phyloP scores from a whole-genome alignment of 192 early-diverging fungal species.

The Diversispora epigaea region DNA sequence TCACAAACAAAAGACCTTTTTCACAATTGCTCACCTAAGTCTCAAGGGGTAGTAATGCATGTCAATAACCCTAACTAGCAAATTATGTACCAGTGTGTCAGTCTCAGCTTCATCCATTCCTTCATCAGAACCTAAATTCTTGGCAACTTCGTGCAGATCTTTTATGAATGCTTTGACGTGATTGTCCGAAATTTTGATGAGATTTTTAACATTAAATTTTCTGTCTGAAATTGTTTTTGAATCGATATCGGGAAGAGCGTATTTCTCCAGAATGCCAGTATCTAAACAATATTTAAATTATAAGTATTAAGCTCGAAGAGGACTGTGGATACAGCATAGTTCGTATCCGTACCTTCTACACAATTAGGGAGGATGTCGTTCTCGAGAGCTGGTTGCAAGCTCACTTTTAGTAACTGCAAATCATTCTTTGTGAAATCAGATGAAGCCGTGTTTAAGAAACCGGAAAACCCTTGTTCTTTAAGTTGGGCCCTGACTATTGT shows the following conservation, averaged over 20 bases:
- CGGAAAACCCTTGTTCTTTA: not conserved
- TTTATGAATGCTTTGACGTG: not conserved
- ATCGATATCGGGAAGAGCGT: not conserved
- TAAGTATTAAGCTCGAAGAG: constrained; percentile 7
- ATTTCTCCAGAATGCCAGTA: not conserved
- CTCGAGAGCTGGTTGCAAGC: not conserved
- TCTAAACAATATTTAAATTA: constrained; percentile 8
- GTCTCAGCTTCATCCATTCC: not conserved
- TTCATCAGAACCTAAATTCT: not conserved
- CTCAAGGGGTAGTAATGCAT: not conserved
- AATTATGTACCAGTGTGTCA: not conserved
- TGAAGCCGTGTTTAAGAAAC: not conserved
- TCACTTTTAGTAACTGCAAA: constrained; percentile 14
- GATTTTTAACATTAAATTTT: not conserved
- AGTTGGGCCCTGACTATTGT: not conserved
- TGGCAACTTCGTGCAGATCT: not conserved
- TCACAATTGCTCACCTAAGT: constrained; percentile 9
- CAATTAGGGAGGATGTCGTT: not conserved
- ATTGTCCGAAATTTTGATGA: not conserved
- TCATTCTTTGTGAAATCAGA: not conserved
- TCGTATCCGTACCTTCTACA: constrained; percentile 14
- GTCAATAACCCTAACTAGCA: not conserved
- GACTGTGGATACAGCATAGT: not conserved
- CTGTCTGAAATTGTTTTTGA: not conserved
- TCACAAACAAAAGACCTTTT: not conserved